These are phyloP conservation scores for Mucuna pruriens DNA, from an alignment of 306 rosid species.

Conservation along the genomic window DNA sequence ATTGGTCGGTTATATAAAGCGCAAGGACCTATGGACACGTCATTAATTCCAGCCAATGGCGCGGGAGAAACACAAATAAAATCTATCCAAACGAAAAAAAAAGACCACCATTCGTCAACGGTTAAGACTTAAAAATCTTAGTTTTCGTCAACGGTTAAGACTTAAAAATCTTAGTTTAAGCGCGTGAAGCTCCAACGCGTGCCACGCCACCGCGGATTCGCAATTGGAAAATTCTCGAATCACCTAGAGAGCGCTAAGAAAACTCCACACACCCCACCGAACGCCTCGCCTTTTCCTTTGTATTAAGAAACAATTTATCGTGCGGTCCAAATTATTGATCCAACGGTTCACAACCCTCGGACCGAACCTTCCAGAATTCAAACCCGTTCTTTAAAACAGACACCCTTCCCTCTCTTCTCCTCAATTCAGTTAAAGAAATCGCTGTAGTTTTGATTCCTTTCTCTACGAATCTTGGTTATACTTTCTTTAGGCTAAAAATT, in stretches of 20 bases:
- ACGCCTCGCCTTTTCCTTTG: background rate
- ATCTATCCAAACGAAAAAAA: background rate
- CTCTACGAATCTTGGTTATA: background rate
- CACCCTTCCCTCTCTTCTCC: background rate
- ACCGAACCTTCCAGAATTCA: conserved; percentile 52
- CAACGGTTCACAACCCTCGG: conserved; percentile 39
- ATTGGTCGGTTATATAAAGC: conserved; percentile 10
- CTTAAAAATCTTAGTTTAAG: background rate
- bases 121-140: background rate
- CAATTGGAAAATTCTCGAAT: conserved; percentile 55
- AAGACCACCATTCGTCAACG: background rate
- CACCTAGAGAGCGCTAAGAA: conserved; percentile 36
- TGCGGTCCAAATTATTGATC: conserved; percentile 37
- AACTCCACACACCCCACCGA: background rate
- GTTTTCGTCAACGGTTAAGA: conserved; percentile 22
- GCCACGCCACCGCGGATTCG: background rate
- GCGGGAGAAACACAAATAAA: conserved; percentile 31
- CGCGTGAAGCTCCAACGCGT: background rate
- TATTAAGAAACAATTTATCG: background rate
- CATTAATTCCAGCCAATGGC: conserved; percentile 1
- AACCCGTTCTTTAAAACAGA: conserved; percentile 34
- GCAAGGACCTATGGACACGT: background rate
- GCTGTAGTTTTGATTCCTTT: background rate
- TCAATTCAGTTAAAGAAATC: background rate
- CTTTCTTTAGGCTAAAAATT: background rate